These are phyloP conservation scores for Centaurea solstitialis DNA, from an alignment of 129 eudicot genomes.

Conservation along the genomic window DNA sequence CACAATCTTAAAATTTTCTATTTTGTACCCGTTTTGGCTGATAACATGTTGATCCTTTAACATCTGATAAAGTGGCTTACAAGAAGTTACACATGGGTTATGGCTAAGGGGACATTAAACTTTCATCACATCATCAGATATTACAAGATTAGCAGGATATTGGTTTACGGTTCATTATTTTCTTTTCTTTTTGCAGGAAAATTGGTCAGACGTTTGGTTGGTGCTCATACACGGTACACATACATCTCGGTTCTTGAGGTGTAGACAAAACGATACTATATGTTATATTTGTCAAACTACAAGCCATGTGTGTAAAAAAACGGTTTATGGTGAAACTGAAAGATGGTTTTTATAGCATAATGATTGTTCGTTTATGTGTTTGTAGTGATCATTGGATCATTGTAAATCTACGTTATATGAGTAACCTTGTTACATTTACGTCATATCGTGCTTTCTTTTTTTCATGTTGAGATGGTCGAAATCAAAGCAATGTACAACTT, in stretches of 20 bases:
- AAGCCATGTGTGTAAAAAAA: not conserved
- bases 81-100: not conserved
- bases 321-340: not conserved
- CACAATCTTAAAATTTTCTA: not conserved
- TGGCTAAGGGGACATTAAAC: not conserved
- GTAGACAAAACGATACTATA: not conserved
- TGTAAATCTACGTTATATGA: not conserved
- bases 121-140: not conserved
- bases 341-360: constrained; percentile 13
- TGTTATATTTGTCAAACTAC: constrained; percentile 6
- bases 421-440: not conserved
- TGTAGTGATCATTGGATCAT: not conserved
- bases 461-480: not conserved
- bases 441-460: not conserved
- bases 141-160: not conserved
- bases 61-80: not conserved
- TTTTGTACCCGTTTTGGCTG: not conserved
- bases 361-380: constrained; percentile 6
- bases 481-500: not conserved
- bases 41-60: not conserved
- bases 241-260: constrained; percentile 90
- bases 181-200: constrained; percentile 61
- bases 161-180: not conserved
- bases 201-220: constrained; percentile 81
- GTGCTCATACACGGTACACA: constrained; percentile 94